Base-by-base conservation (phyloP, 441 rosid species). In the Theobroma grandiflorum region DNA sequence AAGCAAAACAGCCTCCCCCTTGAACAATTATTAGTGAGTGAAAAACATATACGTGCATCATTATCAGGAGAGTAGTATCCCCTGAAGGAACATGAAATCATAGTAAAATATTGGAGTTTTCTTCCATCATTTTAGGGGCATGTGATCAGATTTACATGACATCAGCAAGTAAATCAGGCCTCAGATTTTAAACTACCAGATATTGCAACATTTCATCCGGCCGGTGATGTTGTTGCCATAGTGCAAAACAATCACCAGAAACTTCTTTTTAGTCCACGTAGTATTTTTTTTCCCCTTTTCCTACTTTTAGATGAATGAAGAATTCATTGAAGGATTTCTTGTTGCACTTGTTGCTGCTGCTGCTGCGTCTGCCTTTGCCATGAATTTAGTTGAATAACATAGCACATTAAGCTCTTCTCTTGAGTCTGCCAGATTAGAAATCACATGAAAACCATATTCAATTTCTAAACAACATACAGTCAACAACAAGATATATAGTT, bases 401-500 rank as follows among this genome's bases (percentile, higher is more conserved):
- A 63, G 82, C 90, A 82, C 76, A 74, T 89, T 61, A 90, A 81
- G 78, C 91, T 89, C 79, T 87, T 90, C 82, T 94, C 95, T 69
- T 85, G 84, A 75, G 89, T 79, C 98, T 92, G 94, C 75, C 14
- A 16, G 52, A 53, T 79, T 31, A 65, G 81, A 61, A n/a, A 38
- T 40, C 67, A 67, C 15, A 45, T 43, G 16, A 78, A 69, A 59
- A 9, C 26, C 50, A 58, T 4, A 38, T 65, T 66, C 18, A 11
- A 14, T 59, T 35, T 59, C 6, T 26, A 5, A 68, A 68, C 10
- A 68, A 22, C 33, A 15, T 6, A 43, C 6, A 68, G 16, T 68
- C 55, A 6, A 22, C 53, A 12, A 0, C 2, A 43, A 64, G 1
- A 15, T 20, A 75, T 31, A 16, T 52, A 4, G 16, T 9, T 66